phyloP scores from a whole-genome alignment of 2,329 filamentous ascomycete genomes.

The Alternaria sp. region DNA sequence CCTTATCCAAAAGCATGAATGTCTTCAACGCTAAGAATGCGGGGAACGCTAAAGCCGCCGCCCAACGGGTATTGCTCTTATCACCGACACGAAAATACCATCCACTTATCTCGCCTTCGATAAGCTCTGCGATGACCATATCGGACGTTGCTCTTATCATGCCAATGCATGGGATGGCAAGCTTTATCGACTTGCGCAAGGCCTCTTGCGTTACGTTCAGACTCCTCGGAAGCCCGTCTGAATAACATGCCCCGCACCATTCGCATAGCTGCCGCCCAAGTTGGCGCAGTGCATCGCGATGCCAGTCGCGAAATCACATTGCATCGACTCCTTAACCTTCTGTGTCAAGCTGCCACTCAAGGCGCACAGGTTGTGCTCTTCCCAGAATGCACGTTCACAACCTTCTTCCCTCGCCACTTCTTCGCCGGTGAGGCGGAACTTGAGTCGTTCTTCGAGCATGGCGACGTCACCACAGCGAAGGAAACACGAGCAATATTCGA shows the following conservation, averaged over 20 bases:
- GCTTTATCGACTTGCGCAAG: not conserved
- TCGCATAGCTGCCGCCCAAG: conserved; percentile 61
- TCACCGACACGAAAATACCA: not conserved
- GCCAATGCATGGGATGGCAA: not conserved
- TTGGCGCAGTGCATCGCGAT: conserved; percentile 57
- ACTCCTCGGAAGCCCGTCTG: not conserved
- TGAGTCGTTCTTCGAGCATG: conserved; percentile 60
- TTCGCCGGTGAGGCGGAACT: conserved; percentile 56
- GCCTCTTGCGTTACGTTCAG: not conserved
- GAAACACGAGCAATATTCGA: conserved; percentile 59
- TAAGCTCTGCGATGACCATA: not conserved
- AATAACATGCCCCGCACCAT: conserved; percentile 49
- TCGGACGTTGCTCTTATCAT: not conserved
- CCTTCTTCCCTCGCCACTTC: conserved; percentile 63
- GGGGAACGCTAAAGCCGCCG: too few relatives aligned
- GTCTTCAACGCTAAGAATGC: not conserved
- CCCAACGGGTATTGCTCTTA: too few relatives aligned
- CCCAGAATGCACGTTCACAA: conserved; percentile 63
- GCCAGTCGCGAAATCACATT: conserved; percentile 53
- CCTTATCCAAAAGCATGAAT: too few relatives aligned
- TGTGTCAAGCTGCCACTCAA: conserved; percentile 54
- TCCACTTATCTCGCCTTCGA: not conserved
- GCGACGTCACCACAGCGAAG: conserved; percentile 51
- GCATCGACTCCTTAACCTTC: conserved; percentile 58
- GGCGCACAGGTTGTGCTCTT: conserved; percentile 60